Evolutionary conservation across 371 early-diverging fungal species (phyloP), one percentile per base, ranked within the genome.

Genomic region (Gilbertella persicaria): DNA sequence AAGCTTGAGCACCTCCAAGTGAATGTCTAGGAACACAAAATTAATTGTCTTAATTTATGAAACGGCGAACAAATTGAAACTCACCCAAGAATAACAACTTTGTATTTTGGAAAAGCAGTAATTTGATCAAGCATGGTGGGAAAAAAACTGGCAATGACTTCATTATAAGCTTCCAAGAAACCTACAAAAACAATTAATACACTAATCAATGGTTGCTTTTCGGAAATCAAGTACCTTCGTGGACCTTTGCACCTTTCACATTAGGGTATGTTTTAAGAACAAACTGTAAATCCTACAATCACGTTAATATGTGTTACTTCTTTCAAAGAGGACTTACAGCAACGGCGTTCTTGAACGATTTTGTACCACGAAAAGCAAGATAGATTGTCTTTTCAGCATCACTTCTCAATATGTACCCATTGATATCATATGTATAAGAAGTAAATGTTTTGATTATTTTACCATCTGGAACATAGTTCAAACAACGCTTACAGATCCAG

Each of bases 1-100:
- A 36, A 16, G 63, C 63, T 23, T 52, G 44, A 39, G 62, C 58
- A 23, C 52, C 66, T 35, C 66, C 66, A 19, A 66, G 54, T 4
- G 66, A 66, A 26, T 62, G 66, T 10, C 59, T 51, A n/a, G n/a
- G n/a, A n/a, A 41, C 9, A n/a, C n/a, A n/a, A n/a, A n/a, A n/a
- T n/a, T n/a, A n/a, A n/a, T n/a, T n/a, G n/a, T n/a, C n/a, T n/a
- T n/a, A n/a, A n/a, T n/a, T n/a, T n/a, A n/a, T n/a, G n/a, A n/a
- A n/a, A n/a, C n/a, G n/a, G n/a, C n/a, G n/a, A n/a, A n/a, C n/a
- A n/a, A n/a, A n/a, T n/a, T n/a, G n/a, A n/a, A 7, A 12, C 39
- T 36, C 54, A 60, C 60, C 63, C 63, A 23, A 45, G 37, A 38
- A 62, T 42, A 25, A 53, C 23, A 24, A 62, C 43, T 33, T 52